Evolutionary conservation across 345 rosid genomes (phyloP).

Genomic region (Adansonia digitata): DNA sequence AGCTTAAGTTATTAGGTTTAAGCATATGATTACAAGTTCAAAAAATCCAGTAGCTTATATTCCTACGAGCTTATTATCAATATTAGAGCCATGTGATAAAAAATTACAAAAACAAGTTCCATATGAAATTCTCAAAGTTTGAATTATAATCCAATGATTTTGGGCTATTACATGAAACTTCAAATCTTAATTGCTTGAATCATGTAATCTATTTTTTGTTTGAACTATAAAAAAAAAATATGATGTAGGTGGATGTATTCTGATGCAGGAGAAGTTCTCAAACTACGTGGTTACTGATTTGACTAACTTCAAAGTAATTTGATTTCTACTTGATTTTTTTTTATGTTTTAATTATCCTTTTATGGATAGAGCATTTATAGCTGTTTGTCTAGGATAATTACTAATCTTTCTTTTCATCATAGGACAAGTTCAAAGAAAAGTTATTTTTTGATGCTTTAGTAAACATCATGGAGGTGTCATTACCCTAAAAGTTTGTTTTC

Average conservation of each 20-base stretch:
- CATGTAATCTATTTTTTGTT: not conserved
- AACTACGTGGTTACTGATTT: conserved; percentile 78
- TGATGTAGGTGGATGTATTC: conserved; percentile 68
- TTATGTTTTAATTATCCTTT: not conserved
- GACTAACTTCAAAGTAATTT: conserved; percentile 66
- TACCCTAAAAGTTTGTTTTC: not conserved
- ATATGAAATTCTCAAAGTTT: conserved; percentile 6
- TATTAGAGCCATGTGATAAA: not conserved
- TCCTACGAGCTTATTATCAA: not conserved
- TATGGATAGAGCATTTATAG: not conserved
- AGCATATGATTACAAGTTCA: not conserved
- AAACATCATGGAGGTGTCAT: not conserved
- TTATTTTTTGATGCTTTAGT: not conserved
- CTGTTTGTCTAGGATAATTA: not conserved
- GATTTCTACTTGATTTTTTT: not conserved
- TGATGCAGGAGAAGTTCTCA: conserved; percentile 75
- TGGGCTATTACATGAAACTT: not conserved
- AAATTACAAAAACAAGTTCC: not conserved
- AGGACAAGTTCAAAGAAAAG: not conserved
- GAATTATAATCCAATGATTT: not conserved
- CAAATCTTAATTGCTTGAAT: not conserved
- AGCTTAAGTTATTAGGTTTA: not conserved
- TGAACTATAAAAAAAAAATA: not conserved
- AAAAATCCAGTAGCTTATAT: not conserved
- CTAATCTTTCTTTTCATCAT: not conserved